Evolutionary conservation across 805 yeast genomes (phyloP).

Genomic region (Kuraishia floccosa): DNA sequence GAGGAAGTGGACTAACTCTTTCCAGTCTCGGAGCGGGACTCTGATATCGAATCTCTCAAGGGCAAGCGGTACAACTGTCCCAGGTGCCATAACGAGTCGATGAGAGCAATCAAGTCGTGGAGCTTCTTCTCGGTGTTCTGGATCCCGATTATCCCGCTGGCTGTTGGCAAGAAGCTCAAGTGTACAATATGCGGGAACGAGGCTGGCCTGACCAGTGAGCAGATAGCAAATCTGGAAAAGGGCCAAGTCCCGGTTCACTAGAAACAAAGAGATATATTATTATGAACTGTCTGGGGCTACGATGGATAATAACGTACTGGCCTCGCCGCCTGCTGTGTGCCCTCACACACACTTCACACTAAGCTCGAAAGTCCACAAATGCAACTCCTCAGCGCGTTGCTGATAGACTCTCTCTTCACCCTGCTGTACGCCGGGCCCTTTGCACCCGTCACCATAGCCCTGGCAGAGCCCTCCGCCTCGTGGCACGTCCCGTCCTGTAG

Average conservation of each 20-base stretch:
- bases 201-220: conserved; percentile 4
- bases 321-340: too few relatives aligned
- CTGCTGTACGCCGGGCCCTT: conserved; percentile 22
- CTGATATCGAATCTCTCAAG: too few relatives aligned
- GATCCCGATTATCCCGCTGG: conserved; percentile 14
- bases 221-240: conserved; percentile 1
- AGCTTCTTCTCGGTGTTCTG: conserved; percentile 13
- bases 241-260: too few relatives aligned
- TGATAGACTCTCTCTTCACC: conserved; percentile 35
- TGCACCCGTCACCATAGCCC: conserved; percentile 18
- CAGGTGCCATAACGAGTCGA: conserved; percentile 14
- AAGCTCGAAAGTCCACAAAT: conserved; percentile 25
- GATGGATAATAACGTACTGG: too few relatives aligned
- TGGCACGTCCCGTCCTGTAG: conserved; percentile 32
- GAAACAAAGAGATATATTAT: too few relatives aligned
- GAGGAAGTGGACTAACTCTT: too few relatives aligned
- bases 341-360: too few relatives aligned
- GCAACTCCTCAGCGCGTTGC: conserved; percentile 31
- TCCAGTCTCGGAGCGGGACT: too few relatives aligned
- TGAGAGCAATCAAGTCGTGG: conserved; percentile 11
- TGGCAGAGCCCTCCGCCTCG: conserved; percentile 27
- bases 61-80: background rate
- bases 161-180: conserved; percentile 10
- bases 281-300: too few relatives aligned
- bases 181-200: conserved; percentile 13